Evolutionary conservation across 108 stramenopile species (phyloP).

Genomic region (Stephanodiscus triporus): DNA sequence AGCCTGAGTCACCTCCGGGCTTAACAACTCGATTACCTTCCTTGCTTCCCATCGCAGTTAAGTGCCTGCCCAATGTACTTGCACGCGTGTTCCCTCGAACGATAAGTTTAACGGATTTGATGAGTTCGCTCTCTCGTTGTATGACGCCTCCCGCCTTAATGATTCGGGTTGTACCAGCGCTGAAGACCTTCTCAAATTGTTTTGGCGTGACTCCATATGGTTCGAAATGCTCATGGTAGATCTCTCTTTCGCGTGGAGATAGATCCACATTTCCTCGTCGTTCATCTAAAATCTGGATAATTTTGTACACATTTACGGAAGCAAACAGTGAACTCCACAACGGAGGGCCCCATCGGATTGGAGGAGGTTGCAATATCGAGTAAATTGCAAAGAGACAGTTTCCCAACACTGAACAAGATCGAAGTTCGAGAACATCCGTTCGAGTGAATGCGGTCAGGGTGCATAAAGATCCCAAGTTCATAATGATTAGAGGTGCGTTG

Average conservation of each 20-base stretch:
- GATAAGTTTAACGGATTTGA: slow-evolving; percentile 65
- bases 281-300: slow-evolving; percentile 67
- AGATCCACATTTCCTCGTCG: slow-evolving; percentile 61
- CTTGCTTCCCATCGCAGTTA: slow-evolving; percentile 67
- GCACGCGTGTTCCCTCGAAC: slow-evolving; percentile 70
- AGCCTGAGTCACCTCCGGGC: slow-evolving; percentile 72
- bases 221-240: slow-evolving; percentile 76
- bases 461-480: slow-evolving; percentile 77
- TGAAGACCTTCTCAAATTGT: slow-evolving; percentile 71
- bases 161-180: slow-evolving; percentile 35
- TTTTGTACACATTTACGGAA: slow-evolving; percentile 67
- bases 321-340: slow-evolving; percentile 71
- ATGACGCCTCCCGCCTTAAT: slow-evolving; percentile 54
- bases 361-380: slow-evolving; percentile 39
- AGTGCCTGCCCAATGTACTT: slow-evolving; percentile 54
- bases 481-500: slow-evolving; percentile 62
- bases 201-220: slow-evolving; percentile 83
- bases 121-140: slow-evolving; percentile 55
- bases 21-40: slow-evolving; percentile 44
- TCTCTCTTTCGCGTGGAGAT: slow-evolving; percentile 53
- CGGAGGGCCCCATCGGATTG: slow-evolving; percentile 50
- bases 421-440: slow-evolving; percentile 84
- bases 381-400: slow-evolving; percentile 55
- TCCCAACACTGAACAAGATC: slow-evolving; percentile 63
- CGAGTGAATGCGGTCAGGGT: slow-evolving; percentile 76